These are phyloP conservation scores for Boletus rex-veris DNA, from an alignment of 768 basidiomycete genomes.

Conservation along the genomic window DNA sequence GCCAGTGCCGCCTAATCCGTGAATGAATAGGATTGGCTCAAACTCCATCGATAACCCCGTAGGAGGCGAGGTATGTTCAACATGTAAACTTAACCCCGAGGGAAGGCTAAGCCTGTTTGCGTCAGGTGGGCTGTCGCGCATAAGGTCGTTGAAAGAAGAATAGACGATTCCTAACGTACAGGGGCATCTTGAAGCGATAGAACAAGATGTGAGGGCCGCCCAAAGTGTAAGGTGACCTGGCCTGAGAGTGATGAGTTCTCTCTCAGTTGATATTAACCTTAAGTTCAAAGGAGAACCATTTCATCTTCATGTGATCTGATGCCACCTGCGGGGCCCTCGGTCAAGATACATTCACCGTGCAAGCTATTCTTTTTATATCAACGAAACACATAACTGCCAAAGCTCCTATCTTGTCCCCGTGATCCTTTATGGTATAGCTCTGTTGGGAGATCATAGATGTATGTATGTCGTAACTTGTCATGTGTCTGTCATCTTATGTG, in stretches of 20 bases:
- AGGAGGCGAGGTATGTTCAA: background rate
- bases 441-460: background rate
- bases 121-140: constrained; percentile 3
- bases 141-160: background rate
- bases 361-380: background rate
- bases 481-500: constrained; percentile 3
- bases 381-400: background rate
- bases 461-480: background rate
- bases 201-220: background rate
- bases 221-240: background rate
- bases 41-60: background rate
- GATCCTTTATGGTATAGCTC: background rate
- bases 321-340: background rate
- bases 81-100: constrained; percentile 6
- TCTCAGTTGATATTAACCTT: background rate
- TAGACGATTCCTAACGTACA: background rate
- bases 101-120: constrained; percentile 1
- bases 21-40: constrained; percentile 7
- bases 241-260: background rate
- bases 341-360: background rate
- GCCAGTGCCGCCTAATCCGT: background rate
- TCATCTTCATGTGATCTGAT: background rate
- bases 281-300: background rate
- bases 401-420: background rate
- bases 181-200: background rate